These are phyloP conservation scores for Alternaria infectoria DNA, from an alignment of 2,329 filamentous ascomycete species.

Conservation along the genomic window DNA sequence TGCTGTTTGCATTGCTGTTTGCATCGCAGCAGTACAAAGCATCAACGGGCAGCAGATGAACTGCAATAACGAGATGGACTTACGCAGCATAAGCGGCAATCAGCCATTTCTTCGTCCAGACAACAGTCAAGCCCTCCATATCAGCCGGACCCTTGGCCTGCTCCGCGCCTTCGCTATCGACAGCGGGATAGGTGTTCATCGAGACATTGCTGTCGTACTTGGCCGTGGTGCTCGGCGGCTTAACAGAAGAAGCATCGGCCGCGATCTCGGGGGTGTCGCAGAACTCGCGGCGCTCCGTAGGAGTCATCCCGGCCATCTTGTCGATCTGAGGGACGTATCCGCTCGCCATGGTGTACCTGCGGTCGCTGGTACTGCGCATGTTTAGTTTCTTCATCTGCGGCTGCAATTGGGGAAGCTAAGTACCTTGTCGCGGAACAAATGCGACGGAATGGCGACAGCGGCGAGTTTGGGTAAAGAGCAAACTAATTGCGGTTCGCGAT, in stretches of 20 bases:
- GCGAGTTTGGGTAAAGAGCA: background rate
- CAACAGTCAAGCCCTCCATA: conserved; percentile 51
- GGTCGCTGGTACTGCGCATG: background rate
- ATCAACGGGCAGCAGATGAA: background rate
- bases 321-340: conserved; percentile 9
- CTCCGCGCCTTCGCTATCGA: background rate
- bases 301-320: conserved; percentile 7
- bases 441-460: background rate
- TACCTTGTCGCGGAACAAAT: background rate
- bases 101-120: conserved; percentile 51
- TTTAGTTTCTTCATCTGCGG: background rate
- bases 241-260: background rate
- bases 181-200: background rate
- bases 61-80: background rate
- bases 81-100: conserved; percentile 45
- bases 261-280: background rate
- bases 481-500: background rate
- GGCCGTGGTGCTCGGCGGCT: background rate
- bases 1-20: too few relatives aligned
- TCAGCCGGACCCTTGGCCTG: conserved; percentile 32
- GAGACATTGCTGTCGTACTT: background rate
- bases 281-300: conserved; percentile 4
- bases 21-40: background rate
- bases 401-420: background rate
- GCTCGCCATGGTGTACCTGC: conserved; percentile 2